Percentiles rank a stretch among this genome's conserved stretches.
phyloP scores from a whole-genome alignment of 2,329 filamentous ascomycete species.

The Ophiostoma triangulosporum region DNA sequence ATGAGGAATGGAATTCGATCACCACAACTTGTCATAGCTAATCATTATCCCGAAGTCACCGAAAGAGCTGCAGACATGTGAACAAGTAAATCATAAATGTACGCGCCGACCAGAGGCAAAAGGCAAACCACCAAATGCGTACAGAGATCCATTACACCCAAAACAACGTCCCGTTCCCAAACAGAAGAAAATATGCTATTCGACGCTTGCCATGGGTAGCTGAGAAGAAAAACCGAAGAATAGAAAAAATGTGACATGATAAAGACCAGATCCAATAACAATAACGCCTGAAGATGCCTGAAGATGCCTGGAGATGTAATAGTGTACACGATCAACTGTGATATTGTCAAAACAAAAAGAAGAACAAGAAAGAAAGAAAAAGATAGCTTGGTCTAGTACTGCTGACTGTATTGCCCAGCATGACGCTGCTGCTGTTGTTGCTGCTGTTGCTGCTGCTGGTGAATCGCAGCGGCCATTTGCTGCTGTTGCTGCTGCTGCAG shows the following conservation, averaged over 20 bases:
- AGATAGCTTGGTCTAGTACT: background rate
- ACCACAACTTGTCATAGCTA: too few species aligned
- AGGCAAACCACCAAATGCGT: too few species aligned
- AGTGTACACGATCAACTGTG: background rate
- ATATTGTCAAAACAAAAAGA: background rate
- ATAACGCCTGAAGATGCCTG: too few species aligned
- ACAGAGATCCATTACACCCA: background rate
- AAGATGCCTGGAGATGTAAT: background rate
- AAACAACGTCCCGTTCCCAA: background rate
- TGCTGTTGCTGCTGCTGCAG: conserved; percentile 8
- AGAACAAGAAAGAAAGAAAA: background rate
- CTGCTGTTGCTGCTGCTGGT: conserved; percentile 4
- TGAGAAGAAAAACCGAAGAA: background rate
- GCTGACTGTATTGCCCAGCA: background rate
- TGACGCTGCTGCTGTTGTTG: conserved; percentile 1
- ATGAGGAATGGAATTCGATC: too few species aligned
- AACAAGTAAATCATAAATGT: too few species aligned
- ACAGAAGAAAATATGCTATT: background rate
- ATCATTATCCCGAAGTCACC: too few species aligned
- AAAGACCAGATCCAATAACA: too few species aligned
- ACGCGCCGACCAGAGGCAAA: too few species aligned
- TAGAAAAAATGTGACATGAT: too few species aligned
- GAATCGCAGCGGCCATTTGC: conserved; percentile 1
- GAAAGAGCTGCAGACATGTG: too few species aligned
- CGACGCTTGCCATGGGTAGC: background rate